phyloP scores from a whole-genome alignment of 139 green algal species.

The Pleodorina starrii region DNA sequence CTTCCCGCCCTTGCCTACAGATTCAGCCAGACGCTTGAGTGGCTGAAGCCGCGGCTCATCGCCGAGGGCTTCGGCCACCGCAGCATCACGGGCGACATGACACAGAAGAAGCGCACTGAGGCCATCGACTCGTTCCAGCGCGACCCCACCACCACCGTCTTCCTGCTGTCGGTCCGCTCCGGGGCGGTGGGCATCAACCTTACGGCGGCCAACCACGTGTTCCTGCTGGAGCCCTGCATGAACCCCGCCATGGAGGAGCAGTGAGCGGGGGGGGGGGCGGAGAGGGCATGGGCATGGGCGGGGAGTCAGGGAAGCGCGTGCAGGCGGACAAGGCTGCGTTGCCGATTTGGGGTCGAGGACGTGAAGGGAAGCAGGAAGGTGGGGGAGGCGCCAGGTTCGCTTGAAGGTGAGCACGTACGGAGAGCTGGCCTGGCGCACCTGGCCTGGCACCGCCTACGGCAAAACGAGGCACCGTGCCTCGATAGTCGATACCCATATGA shows the following conservation, averaged over 20 bases:
- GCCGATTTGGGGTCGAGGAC: too few species aligned
- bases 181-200: constrained; percentile 77
- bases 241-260: constrained; percentile 89
- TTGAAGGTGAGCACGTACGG: too few species aligned
- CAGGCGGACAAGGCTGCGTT: too few species aligned
- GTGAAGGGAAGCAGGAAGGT: too few species aligned
- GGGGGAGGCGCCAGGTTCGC: too few species aligned
- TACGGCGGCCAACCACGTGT: constrained; percentile 69
- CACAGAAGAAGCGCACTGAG: constrained; percentile 69
- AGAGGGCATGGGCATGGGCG: too few species aligned
- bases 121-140: constrained; percentile 83
- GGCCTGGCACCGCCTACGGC: too few species aligned
- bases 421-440: too few species aligned
- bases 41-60: constrained; percentile 68
- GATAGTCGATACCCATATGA: too few species aligned
- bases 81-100: constrained; percentile 78
- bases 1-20: not conserved
- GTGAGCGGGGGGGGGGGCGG: too few species aligned
- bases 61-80: constrained; percentile 72
- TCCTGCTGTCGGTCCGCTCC: constrained; percentile 79
- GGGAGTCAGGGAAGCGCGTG: too few species aligned
- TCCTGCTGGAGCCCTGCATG: constrained; percentile 80
- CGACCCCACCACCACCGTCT: constrained; percentile 81
- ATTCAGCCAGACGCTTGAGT: constrained; percentile 69
- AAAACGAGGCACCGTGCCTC: too few species aligned